These are phyloP conservation scores for Xerocomellus intermedius DNA, from an alignment of 768 basidiomycete genomes.

Conservation along the genomic window DNA sequence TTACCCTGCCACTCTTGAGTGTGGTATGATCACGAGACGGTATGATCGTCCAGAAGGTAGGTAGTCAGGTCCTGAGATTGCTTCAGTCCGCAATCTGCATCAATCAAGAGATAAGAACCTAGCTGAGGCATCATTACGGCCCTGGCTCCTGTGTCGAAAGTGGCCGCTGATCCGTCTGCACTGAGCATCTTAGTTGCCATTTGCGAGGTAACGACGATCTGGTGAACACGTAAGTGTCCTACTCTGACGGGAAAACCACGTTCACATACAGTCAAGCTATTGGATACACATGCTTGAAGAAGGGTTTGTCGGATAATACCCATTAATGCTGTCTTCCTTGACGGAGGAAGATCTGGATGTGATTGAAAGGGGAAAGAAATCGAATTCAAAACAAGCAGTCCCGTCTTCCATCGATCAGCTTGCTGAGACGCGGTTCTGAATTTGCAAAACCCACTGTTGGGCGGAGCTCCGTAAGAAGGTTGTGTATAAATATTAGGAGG, in stretches of 20 bases:
- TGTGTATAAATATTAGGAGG: conserved; percentile 57
- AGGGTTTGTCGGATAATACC: conserved; percentile 54
- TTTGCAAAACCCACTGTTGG: conserved; percentile 43
- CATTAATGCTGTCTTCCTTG: conserved; percentile 44
- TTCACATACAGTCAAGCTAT: conserved; percentile 47
- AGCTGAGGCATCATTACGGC: conserved; percentile 68
- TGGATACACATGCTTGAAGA: conserved; percentile 45
- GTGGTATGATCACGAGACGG: conserved; percentile 43
- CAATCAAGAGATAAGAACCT: conserved; percentile 38
- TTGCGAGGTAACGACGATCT: conserved; percentile 65
- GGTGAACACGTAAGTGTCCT: conserved; percentile 6
- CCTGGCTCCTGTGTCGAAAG: conserved; percentile 59
- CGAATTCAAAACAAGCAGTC: conserved; percentile 64
- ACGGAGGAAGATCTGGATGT: conserved; percentile 36
- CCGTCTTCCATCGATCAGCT: conserved; percentile 35
- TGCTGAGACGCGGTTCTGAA: conserved; percentile 2
- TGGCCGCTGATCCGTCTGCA: conserved; percentile 62
- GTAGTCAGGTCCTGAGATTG: conserved; percentile 33
- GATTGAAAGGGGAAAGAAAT: conserved; percentile 68
- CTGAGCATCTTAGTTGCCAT: conserved; percentile 67
- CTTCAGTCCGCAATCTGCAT: conserved; percentile 5
- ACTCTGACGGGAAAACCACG: not conserved
- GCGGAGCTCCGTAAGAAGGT: conserved; percentile 47
- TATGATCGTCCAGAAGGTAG: conserved; percentile 45
- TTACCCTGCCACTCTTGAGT: conserved; percentile 41